phyloP scores from a whole-genome alignment of 306 rosid species.

The Medicago lupulina region DNA sequence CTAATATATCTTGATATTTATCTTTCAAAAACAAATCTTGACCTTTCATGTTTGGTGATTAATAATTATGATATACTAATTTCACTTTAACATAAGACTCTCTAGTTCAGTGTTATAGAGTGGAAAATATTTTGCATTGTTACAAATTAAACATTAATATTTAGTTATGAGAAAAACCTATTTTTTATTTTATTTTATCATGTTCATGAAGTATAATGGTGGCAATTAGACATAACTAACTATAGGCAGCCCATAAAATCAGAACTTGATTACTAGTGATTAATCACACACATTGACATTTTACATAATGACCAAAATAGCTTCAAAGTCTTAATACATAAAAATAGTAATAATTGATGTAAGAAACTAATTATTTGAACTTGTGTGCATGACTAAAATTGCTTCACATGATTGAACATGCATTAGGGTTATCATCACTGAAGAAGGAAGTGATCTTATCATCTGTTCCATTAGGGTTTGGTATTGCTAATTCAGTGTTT shows the following conservation, averaged over 20 bases:
- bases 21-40: too few species aligned
- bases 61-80: too few species aligned
- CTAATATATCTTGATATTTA: too few species aligned
- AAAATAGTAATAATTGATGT: background rate
- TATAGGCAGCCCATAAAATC: too few species aligned
- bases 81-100: too few species aligned
- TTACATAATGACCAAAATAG: conserved; percentile 1
- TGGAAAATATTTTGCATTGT: too few species aligned
- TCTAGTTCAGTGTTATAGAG: too few species aligned
- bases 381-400: background rate
- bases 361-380: background rate
- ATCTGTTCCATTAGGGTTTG: conserved; percentile 61
- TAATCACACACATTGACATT: background rate
- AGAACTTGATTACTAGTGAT: conserved; percentile 12
- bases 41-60: too few species aligned
- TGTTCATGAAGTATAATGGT: background rate
- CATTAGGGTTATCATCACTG: conserved; percentile 91
- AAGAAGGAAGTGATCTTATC: conserved; percentile 68
- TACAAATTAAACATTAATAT: too few species aligned
- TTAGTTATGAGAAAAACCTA: background rate
- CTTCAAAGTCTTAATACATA: background rate
- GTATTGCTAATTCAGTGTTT: conserved; percentile 60
- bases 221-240: background rate
- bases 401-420: conserved; percentile 74
- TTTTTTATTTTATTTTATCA: too few species aligned